Percentiles rank a stretch among this genome's conserved stretches.
Conservation (phyloP, 176 grass and related monocot genomes). For the Oryza glumipatula region DNA sequence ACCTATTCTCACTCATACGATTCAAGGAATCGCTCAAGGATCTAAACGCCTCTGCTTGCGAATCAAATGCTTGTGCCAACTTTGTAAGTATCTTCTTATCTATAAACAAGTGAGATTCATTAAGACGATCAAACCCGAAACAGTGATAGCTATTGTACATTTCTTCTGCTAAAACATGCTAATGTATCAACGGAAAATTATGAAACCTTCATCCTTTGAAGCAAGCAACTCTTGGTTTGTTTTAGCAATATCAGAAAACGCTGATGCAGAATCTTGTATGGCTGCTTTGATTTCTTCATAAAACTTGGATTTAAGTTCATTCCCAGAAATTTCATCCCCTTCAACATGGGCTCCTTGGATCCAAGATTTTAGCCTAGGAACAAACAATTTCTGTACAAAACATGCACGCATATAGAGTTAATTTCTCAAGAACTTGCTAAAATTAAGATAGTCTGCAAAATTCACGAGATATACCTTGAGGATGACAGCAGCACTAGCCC, state of each 20-base stretch:
- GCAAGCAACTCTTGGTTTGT: conserved; percentile 77
- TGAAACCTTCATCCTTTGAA: conserved; percentile 83
- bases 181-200: conserved; percentile 22
- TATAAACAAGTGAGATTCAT: conserved; percentile 30
- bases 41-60: conserved; percentile 83
- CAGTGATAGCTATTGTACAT: neutral
- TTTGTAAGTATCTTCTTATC: conserved; percentile 77
- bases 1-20: conserved; percentile 54
- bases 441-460: neutral
- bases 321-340: conserved; percentile 64
- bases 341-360: conserved; percentile 62
- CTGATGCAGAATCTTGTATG: conserved; percentile 67
- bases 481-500: conserved; percentile 57
- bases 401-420: conserved; percentile 26
- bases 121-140: conserved; percentile 33
- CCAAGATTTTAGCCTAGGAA: conserved; percentile 79
- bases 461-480: conserved; percentile 60
- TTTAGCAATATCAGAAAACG: conserved; percentile 71
- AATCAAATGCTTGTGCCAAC: conserved; percentile 71
- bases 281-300: conserved; percentile 79
- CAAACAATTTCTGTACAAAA: conserved; percentile 64
- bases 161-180: conserved; percentile 9
- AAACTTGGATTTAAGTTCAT: conserved; percentile 57
- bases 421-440: conserved; percentile 1
- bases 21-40: conserved; percentile 69